phyloP scores from a whole-genome alignment of 495 filamentous ascomycete species.

The Tuber indicum region DNA sequence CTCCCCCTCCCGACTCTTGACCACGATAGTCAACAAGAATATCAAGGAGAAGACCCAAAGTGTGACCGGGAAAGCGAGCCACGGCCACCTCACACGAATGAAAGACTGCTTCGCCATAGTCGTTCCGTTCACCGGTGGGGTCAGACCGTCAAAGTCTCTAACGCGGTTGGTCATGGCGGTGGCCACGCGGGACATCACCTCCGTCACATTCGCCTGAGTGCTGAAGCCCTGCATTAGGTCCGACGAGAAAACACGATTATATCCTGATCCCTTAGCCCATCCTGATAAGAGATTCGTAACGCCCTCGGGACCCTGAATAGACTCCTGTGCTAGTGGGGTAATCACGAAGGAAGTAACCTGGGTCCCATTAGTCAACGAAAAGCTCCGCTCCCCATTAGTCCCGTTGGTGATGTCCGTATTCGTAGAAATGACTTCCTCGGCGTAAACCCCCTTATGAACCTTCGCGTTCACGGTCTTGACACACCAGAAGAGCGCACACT shows the following conservation, averaged over 20 bases:
- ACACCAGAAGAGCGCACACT: conserved; percentile 34
- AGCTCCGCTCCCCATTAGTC: not conserved
- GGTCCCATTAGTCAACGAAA: conserved; percentile 6
- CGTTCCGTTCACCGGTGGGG: conserved; percentile 1
- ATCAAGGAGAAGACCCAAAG: conserved; percentile 25
- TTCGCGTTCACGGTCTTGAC: conserved; percentile 17
- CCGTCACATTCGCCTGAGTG: conserved; percentile 6
- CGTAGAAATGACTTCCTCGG: conserved; percentile 6
- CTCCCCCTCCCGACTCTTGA: conserved; percentile 11
- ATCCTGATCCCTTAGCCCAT: conserved; percentile 12
- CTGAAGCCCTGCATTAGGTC: conserved; percentile 29
- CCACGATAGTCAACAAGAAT: conserved; percentile 19
- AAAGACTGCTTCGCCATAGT: conserved; percentile 1
- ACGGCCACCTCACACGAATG: conserved; percentile 26
- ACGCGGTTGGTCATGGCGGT: conserved; percentile 20
- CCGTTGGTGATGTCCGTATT: not conserved
- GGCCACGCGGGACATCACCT: conserved; percentile 20
- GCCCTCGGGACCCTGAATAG: conserved; percentile 10
- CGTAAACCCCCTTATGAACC: conserved; percentile 26
- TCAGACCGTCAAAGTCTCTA: conserved; percentile 10
- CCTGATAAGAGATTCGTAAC: conserved; percentile 13
- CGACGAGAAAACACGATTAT: conserved; percentile 19
- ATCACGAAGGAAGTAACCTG: conserved; percentile 13
- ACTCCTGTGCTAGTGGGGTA: conserved; percentile 10
- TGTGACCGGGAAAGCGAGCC: conserved; percentile 30